Base-by-base conservation (phyloP, 1,284 basidiomycete genomes). In the Ganoderma sp. region DNA sequence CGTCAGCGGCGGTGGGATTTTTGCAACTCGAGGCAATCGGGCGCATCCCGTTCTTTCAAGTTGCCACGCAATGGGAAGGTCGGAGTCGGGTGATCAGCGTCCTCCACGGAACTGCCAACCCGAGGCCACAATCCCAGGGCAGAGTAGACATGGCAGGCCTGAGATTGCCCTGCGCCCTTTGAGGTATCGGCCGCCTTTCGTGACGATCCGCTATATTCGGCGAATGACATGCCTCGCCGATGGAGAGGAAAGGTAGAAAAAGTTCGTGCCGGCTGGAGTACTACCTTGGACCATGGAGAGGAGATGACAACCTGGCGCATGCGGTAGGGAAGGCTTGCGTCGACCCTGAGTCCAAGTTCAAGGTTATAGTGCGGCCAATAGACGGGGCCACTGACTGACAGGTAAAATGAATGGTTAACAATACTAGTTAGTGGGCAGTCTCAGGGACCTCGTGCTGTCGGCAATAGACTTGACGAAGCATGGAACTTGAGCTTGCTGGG, bases 31-130 rank as follows among this genome's bases (percentile, higher is more conserved):
- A 60, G 60, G 59, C 42, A 43, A 15, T 68, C 66, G 67, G 52
- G 66, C 56, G 15, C 60, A 50, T 48, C 39, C 54, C 34, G 56
- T 65, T 60, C 50, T 60, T 39, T 60, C 54, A 66, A 60, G 65
- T 68, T 66, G 66, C 67, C 70, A 70, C 71, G 67, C 67, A 67
- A 64, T 68, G 56, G 66, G 69, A 50, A 54, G n/a, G 56, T 64
- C 60, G 61, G 57, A 60, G 67, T 69, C 69, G 64, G 66, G 54
- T 70, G 71, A 72, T 67, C 52, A 8, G n/a, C 54, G 37, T 68
- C 58, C 64, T 67, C 59, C 61, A 48, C 59, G 48, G 14, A 52
- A 39, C 45, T 54, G 59, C 59, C 42, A 66, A 43, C 58, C 48
- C 22, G 48, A 52, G 48, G 22, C 48, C 25, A 41, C 17, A 19